Evolutionary conservation across 169 alveolate species (phyloP).

Genomic region (Plasmodium vivax): DNA sequence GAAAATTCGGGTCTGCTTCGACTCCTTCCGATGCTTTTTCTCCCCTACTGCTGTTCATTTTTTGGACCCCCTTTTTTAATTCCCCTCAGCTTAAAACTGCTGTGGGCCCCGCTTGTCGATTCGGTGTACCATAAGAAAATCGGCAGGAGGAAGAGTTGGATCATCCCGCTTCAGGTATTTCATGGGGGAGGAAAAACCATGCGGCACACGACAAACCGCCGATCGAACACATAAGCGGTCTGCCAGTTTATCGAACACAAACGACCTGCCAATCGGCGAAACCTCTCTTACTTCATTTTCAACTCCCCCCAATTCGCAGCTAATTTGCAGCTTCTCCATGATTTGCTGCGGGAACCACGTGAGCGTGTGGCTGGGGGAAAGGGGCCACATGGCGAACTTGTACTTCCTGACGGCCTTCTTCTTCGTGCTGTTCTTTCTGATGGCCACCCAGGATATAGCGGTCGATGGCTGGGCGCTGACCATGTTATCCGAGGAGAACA

Average conservation of each 20-base stretch:
- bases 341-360: slow-evolving; percentile 74
- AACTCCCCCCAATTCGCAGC: slow-evolving; percentile 35
- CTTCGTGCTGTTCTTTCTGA: slow-evolving; percentile 81
- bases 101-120: slow-evolving; percentile 96
- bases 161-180: slow-evolving; percentile 89
- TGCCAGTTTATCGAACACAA: neutral
- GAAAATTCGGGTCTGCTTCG: neutral
- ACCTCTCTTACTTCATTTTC: neutral
- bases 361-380: slow-evolving; percentile 80
- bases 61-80: neutral
- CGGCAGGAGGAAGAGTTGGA: slow-evolving; percentile 95
- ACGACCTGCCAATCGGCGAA: neutral
- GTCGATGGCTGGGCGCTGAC: slow-evolving; percentile 97
- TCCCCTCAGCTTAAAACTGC: slow-evolving; percentile 87
- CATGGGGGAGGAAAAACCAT: neutral
- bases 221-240: neutral
- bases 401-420: slow-evolving; percentile 76
- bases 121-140: slow-evolving; percentile 81
- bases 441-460: slow-evolving; percentile 96
- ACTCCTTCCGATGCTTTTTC: neutral
- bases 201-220: neutral
- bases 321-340: slow-evolving; percentile 76
- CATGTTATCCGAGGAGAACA: slow-evolving; percentile 86
- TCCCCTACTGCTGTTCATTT: neutral
- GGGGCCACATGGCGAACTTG: slow-evolving; percentile 52